Conservation (phyloP, 768 basidiomycete species). For the Hypholoma fasciculare region DNA sequence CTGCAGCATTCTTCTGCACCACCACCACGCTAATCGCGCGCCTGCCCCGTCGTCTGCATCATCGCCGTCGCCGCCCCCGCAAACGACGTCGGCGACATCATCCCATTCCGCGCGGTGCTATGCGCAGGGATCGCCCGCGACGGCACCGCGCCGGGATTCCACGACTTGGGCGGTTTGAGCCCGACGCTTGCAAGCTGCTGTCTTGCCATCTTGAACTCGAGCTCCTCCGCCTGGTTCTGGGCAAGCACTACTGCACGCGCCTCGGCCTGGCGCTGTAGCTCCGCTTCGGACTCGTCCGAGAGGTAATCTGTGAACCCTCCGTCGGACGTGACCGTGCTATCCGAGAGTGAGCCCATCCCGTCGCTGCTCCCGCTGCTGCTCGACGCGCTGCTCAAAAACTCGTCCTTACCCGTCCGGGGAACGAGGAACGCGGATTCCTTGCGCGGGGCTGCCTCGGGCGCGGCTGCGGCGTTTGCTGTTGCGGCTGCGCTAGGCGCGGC, state of each 20-base stretch:
- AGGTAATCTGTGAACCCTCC: conserved; percentile 89
- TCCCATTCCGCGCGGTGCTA: conserved; percentile 2
- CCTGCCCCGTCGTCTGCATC: conserved; percentile 15
- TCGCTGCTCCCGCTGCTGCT: conserved; percentile 66
- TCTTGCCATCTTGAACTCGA: conserved; percentile 79
- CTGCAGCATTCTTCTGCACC: background rate
- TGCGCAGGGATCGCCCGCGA: conserved; percentile 19
- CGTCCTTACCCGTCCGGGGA: conserved; percentile 29
- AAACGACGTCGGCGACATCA: conserved; percentile 13
- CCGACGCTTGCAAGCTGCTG: conserved; percentile 76
- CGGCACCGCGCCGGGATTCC: conserved; percentile 57
- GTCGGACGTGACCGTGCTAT: conserved; percentile 81
- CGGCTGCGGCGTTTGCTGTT: background rate
- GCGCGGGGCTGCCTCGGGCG: conserved; percentile 4
- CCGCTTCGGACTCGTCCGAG: conserved; percentile 91
- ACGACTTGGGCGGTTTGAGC: conserved; percentile 73
- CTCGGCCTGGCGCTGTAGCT: conserved; percentile 85
- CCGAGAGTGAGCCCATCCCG: conserved; percentile 63
- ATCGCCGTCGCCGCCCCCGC: conserved; percentile 18
- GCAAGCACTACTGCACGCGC: conserved; percentile 73
- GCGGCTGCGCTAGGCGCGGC: conserved; percentile 15
- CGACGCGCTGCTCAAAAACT: conserved; percentile 49
- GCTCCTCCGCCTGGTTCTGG: conserved; percentile 79
- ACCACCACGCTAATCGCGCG: conserved; percentile 5
- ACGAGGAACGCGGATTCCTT: conserved; percentile 15